Conservation (phyloP, 208 protist genomes). For the Trypanosoma vivax region DNA sequence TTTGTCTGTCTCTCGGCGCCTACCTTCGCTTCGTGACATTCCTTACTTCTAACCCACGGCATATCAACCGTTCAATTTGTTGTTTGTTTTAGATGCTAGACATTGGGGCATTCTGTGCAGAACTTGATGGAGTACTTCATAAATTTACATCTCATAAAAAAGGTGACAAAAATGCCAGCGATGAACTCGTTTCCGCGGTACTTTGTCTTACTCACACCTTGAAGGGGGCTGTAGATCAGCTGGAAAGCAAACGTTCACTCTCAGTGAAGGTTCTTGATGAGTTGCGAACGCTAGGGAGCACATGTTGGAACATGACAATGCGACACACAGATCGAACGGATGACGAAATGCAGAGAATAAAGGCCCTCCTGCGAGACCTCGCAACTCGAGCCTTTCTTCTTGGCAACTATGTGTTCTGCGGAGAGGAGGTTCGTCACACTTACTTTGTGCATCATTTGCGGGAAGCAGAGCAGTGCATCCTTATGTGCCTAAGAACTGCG, state of each 20-base stretch:
- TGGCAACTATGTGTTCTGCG: constrained; percentile 50
- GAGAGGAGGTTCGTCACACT: constrained; percentile 17
- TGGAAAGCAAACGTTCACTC: constrained; percentile 11
- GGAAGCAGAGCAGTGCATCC: constrained; percentile 60
- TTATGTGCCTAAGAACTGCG: constrained; percentile 77
- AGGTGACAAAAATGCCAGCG: not conserved
- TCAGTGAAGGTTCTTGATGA: constrained; percentile 35
- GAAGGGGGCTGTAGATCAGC: not conserved
- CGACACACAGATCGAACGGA: constrained; percentile 3
- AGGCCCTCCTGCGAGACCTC: constrained; percentile 20
- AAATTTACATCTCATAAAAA: constrained; percentile 11
- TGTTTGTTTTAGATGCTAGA: constrained; percentile 2
- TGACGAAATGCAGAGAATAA: constrained; percentile 16
- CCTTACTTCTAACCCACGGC: not conserved
- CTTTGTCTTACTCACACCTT: not conserved
- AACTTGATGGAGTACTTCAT: constrained; percentile 21
- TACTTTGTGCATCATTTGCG: constrained; percentile 48
- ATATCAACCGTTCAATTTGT: no score
- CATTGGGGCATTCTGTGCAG: not conserved
- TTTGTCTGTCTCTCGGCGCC: not conserved
- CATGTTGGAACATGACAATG: constrained; percentile 52
- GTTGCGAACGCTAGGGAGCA: constrained; percentile 32
- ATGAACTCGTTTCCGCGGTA: constrained; percentile 11
- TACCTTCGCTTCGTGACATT: not conserved
- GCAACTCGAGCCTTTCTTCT: constrained; percentile 46